phyloP scores from a whole-genome alignment of 2,329 filamentous ascomycete species.

The Alternaria brassicicola region DNA sequence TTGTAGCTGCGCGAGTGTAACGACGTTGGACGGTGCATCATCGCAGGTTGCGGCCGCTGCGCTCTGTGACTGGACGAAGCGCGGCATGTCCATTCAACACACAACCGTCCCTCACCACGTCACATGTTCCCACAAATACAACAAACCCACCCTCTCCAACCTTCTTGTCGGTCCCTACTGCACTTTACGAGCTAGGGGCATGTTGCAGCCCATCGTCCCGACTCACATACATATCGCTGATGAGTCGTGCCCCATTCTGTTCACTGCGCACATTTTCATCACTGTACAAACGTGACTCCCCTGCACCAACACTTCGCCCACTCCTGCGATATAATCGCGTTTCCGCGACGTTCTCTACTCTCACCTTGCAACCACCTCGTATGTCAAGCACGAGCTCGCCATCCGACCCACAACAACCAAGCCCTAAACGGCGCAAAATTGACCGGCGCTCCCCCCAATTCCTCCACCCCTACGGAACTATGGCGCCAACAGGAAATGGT shows the following conservation, averaged over 20 bases:
- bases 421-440: constrained; percentile 42
- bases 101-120: constrained; percentile 5
- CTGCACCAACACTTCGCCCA: constrained; percentile 7
- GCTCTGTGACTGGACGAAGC: constrained; percentile 41
- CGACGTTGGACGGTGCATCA: constrained; percentile 21
- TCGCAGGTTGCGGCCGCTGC: constrained; percentile 39
- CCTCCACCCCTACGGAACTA: constrained; percentile 37
- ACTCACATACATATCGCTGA: constrained; percentile 40
- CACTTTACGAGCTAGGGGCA: not conserved
- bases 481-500: constrained; percentile 27
- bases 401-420: constrained; percentile 32
- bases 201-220: not conserved
- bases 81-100: constrained; percentile 37
- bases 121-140: constrained; percentile 5
- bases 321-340: not conserved
- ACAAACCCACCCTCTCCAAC: not conserved
- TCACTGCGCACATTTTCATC: constrained; percentile 34
- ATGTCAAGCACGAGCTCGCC: constrained; percentile 38
- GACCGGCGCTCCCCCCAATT: constrained; percentile 21
- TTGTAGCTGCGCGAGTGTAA: constrained; percentile 24
- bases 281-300: constrained; percentile 28
- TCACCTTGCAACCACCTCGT: constrained; percentile 23
- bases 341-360: not conserved
- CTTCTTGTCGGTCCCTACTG: constrained; percentile 9
- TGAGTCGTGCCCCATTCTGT: constrained; percentile 38